Evolutionary conservation across 2,329 filamentous ascomycete genomes (phyloP).

Genomic region (Pseudogymnoascus sp.): DNA sequence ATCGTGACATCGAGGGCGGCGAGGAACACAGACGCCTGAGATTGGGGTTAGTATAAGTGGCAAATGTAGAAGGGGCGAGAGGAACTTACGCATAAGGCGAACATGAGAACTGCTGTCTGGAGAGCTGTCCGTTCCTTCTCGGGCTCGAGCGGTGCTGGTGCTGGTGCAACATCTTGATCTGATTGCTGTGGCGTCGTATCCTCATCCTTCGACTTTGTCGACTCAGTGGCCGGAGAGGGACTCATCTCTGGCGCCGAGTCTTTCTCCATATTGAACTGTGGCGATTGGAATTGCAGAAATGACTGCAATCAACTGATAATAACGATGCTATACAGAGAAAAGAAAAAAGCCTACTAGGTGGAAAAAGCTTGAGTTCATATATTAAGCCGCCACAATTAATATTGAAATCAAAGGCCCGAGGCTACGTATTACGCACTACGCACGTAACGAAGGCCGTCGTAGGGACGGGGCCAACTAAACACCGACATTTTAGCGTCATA

Average conservation of each 20-base stretch:
- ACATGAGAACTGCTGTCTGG: constrained; percentile 27
- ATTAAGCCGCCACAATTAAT: not conserved
- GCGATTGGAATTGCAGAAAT: not conserved
- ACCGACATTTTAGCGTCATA: not conserved
- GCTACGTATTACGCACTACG: not conserved
- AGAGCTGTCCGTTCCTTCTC: constrained; percentile 26
- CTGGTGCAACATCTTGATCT: not conserved
- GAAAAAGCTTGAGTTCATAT: not conserved
- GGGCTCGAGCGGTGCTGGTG: constrained; percentile 14
- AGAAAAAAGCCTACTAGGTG: not conserved
- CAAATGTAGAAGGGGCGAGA: constrained; percentile 9
- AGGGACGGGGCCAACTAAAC: not conserved
- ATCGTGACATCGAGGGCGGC: constrained; percentile 39
- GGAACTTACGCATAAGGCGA: constrained; percentile 25
- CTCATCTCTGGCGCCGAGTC: not conserved
- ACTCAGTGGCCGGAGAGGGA: not conserved
- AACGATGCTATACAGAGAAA: not conserved
- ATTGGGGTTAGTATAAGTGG: not conserved
- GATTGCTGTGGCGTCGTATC: not conserved
- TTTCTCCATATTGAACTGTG: not conserved
- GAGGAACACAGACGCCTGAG: constrained; percentile 16
- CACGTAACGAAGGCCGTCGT: not conserved
- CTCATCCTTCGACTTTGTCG: not conserved
- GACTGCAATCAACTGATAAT: no score
- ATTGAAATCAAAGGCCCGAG: not conserved